Conservation (phyloP, 2,329 filamentous ascomycete species). For the Metarhizium robertsii region DNA sequence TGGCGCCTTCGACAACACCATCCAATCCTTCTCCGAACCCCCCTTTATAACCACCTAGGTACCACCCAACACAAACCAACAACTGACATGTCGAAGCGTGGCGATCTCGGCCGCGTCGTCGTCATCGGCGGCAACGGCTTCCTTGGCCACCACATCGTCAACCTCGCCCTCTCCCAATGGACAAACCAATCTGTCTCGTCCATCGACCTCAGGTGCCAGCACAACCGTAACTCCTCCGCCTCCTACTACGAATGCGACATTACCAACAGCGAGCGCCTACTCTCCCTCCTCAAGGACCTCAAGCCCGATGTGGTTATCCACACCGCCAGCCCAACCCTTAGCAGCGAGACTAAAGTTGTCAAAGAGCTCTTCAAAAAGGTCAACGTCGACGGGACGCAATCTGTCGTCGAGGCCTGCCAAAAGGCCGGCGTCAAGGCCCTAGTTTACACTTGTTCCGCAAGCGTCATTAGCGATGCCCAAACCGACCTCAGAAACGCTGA, state of each 20-base stretch:
- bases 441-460: slow-evolving; percentile 86
- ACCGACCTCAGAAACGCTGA: slow-evolving; percentile 75
- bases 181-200: slow-evolving; percentile 50
- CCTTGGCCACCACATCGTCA: slow-evolving; percentile 73
- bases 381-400: slow-evolving; percentile 78
- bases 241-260: slow-evolving; percentile 72
- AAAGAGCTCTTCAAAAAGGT: slow-evolving; percentile 65
- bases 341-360: slow-evolving; percentile 41
- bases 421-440: slow-evolving; percentile 66
- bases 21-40: no score
- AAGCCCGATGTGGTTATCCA: slow-evolving; percentile 82
- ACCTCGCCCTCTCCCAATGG: slow-evolving; percentile 52
- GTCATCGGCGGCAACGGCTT: slow-evolving; percentile 81
- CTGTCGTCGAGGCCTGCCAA: slow-evolving; percentile 65
- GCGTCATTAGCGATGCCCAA: slow-evolving; percentile 74
- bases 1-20: no score
- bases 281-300: slow-evolving; percentile 53
- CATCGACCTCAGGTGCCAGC: slow-evolving; percentile 60
- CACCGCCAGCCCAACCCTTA: slow-evolving; percentile 64
- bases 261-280: slow-evolving; percentile 53
- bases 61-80: not conserved
- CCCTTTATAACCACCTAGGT: no score
- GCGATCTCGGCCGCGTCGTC: slow-evolving; percentile 57
- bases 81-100: slow-evolving; percentile 16
- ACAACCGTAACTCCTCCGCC: slow-evolving; percentile 53